Evolutionary conservation across 352 stramenopile genomes (phyloP).

Genomic region (Phytophthora hibernalis): DNA sequence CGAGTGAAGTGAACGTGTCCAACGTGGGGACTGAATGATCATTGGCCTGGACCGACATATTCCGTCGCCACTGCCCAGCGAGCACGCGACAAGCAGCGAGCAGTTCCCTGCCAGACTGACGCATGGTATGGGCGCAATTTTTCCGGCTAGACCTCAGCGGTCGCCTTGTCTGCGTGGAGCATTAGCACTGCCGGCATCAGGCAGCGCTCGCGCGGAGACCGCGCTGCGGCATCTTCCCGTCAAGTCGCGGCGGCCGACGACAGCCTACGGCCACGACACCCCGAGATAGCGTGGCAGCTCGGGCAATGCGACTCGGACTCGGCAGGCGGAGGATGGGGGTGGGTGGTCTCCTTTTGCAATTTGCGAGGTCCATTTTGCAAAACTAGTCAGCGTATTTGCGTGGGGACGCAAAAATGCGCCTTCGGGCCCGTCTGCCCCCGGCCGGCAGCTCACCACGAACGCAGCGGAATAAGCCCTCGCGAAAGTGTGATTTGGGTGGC

Average conservation of each 20-base stretch:
- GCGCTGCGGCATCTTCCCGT: conserved; percentile 17
- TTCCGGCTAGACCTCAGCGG: background rate
- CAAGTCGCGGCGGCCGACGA: conserved; percentile 26
- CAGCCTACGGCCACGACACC: conserved; percentile 9
- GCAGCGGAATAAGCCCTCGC: conserved; percentile 25
- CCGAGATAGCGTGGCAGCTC: background rate
- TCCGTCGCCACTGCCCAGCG: background rate
- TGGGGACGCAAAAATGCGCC: conserved; percentile 17
- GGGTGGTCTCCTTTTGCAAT: no score
- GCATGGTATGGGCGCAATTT: background rate
- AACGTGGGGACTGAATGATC: no score
- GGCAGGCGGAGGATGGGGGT: background rate
- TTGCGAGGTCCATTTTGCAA: conserved; percentile 25
- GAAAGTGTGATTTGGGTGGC: background rate
- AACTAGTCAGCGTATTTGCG: conserved; percentile 16
- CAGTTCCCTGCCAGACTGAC: background rate
- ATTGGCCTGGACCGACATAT: conserved; percentile 9
- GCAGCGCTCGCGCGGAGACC: background rate
- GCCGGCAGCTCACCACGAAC: conserved; percentile 32
- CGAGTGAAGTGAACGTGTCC: background rate
- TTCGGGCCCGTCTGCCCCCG: conserved; percentile 8
- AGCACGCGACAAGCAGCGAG: background rate
- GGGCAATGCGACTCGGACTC: background rate
- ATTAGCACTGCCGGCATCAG: conserved; percentile 18
- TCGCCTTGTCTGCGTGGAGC: conserved; percentile 9